These are phyloP conservation scores for Ilyonectria sp. DNA, from an alignment of 2,329 filamentous ascomycete species.

Conservation along the genomic window DNA sequence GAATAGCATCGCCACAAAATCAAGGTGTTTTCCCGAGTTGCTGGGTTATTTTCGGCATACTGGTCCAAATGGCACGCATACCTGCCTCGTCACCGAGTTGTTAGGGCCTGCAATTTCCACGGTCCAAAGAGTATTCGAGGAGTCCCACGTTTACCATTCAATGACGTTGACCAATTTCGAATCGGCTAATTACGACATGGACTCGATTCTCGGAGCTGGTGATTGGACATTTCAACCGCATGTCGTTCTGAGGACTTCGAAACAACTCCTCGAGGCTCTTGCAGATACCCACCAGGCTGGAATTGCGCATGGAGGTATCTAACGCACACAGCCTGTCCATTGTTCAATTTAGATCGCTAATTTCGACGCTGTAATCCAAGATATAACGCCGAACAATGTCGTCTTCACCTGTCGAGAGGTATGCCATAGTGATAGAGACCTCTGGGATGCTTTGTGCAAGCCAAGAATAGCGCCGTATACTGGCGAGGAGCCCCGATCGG, in stretches of 20 bases:
- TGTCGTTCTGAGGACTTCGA: slow-evolving; percentile 19
- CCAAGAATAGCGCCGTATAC: background rate
- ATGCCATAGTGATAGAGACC: slow-evolving; percentile 3
- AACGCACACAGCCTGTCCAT: background rate
- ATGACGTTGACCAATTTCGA: background rate
- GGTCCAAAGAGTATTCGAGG: background rate
- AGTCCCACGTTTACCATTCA: background rate
- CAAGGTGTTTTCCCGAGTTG: slow-evolving; percentile 12
- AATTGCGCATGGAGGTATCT: slow-evolving; percentile 30
- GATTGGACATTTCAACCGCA: slow-evolving; percentile 15
- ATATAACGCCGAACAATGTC: slow-evolving; percentile 23
- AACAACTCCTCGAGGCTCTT: slow-evolving; percentile 25
- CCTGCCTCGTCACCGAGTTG: slow-evolving; percentile 28
- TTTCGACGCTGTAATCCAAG: slow-evolving; percentile 3
- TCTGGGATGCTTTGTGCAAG: background rate
- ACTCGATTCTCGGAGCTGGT: background rate
- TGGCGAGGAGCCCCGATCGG: background rate
- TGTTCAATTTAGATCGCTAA: background rate
- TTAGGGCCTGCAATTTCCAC: slow-evolving; percentile 22
- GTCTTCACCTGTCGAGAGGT: slow-evolving; percentile 17
- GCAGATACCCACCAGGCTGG: slow-evolving; percentile 10
- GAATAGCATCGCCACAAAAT: background rate
- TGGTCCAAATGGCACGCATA: slow-evolving; percentile 31
- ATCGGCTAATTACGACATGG: background rate
- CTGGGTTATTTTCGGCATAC: slow-evolving; percentile 21